Base-by-base conservation (phyloP, 2,329 filamentous ascomycete species). In the Fusarium sp. region DNA sequence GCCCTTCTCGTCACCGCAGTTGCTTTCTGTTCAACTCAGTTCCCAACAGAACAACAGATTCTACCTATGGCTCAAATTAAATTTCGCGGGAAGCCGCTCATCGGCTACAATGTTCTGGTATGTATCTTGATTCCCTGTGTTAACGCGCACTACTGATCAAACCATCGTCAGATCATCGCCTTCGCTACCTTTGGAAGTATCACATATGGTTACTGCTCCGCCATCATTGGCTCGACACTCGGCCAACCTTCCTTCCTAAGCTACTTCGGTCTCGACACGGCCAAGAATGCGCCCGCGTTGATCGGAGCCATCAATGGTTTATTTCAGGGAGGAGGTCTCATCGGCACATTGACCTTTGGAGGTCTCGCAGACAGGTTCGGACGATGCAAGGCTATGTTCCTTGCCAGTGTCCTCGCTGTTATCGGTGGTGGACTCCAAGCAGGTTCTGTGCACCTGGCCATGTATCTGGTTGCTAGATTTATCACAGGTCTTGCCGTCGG, bases 111-210 rank as follows among this genome's bases (percentile, higher is more conserved):
- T 12, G 12, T 58, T 16, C 20, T 58, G 0, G 47, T 58, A 34
- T 4, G 34, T 27, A 6, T 1, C 4, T 14, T 2, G 6, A 0
- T 3, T 3, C 12, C 10, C 7, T 20, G 1, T 6, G 2, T 16
- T 2, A 3, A 20, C 0, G 1, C 14, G 16, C 32, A 0, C 3
- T 14, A 1, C 30, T 56, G 8, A 48, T 2, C 3, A 4, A 3
- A 3, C 1, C 9, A 10, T 12, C 20, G 4, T 14, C 13, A 58
- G 55, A 58, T 58, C 13, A 58, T 58, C 14, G 47, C 55, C 0
- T 53, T 53, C 42, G 37, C 47, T 1, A 58, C 55, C 2, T 58
- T 58, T 20, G 47, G 55, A 6, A 58, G 55, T 1, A 53, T 58
- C 3, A 58, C 55, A 5, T 58, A 58, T 4, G 37, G 55, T 6